Evolutionary conservation across 306 rosid species (phyloP).

Genomic region (Myrica gale): DNA sequence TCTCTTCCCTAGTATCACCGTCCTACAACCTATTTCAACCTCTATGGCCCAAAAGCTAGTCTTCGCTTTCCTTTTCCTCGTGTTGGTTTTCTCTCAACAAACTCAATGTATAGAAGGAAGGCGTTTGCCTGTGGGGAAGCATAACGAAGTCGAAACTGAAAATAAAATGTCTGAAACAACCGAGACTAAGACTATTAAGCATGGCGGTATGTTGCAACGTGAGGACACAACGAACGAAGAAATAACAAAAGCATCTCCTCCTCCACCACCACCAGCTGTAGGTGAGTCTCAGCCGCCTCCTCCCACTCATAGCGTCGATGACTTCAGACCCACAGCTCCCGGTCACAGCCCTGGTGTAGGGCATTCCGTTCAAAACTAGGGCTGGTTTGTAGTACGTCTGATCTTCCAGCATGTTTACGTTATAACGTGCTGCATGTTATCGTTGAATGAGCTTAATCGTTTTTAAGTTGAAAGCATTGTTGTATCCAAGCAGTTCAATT

Average conservation of each 20-base stretch:
- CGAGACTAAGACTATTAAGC: background rate
- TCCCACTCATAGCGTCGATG: slow-evolving; percentile 23
- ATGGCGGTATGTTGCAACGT: background rate
- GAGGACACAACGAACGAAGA: background rate
- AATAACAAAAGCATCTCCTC: slow-evolving; percentile 18
- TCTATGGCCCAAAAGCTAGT: slow-evolving; percentile 36
- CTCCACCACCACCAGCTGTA: slow-evolving; percentile 8
- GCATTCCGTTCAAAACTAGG: slow-evolving; percentile 42
- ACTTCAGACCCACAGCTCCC: slow-evolving; percentile 63
- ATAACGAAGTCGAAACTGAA: background rate
- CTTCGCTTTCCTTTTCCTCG: slow-evolving; percentile 19
- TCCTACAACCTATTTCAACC: background rate
- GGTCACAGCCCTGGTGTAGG: background rate
- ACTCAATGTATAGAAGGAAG: slow-evolving; percentile 35
- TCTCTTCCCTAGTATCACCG: no score
- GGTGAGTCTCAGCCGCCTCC: slow-evolving; percentile 30
- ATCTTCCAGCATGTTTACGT: background rate
- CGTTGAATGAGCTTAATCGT: background rate
- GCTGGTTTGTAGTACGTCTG: background rate
- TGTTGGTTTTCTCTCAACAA: slow-evolving; percentile 19
- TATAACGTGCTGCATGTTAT: background rate
- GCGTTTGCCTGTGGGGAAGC: slow-evolving; percentile 16
- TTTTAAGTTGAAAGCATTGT: no score
- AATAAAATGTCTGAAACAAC: background rate
- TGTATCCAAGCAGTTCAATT: no score